Conservation (phyloP, 768 basidiomycete genomes). For the Kwoniella heveanensis region DNA sequence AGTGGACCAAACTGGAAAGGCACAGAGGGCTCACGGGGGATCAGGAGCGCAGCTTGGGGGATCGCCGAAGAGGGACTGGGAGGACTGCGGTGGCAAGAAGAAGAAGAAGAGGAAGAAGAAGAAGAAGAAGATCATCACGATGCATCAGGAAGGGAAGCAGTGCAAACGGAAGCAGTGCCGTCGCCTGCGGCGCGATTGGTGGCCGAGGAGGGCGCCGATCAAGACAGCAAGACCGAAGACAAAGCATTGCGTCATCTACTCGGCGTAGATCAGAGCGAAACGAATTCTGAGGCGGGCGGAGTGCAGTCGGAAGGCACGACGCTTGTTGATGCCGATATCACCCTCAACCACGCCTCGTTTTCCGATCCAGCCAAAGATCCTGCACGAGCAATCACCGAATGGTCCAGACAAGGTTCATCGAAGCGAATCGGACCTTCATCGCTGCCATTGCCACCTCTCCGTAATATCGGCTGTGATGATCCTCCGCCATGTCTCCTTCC, state of each 20-base stretch:
- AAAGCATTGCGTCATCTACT: slow-evolving; percentile 18
- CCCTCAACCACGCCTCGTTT: neutral
- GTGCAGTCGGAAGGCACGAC: slow-evolving; percentile 16
- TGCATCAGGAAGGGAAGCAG: too few relatives aligned
- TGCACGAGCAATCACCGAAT: slow-evolving; percentile 39
- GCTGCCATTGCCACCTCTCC: slow-evolving; percentile 17
- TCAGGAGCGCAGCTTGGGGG: slow-evolving; percentile 39
- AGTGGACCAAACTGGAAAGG: slow-evolving; percentile 31
- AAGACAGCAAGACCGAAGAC: slow-evolving; percentile 10
- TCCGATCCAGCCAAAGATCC: slow-evolving; percentile 1
- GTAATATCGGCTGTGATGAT: neutral
- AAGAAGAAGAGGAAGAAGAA: too few relatives aligned
- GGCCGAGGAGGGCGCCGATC: neutral
- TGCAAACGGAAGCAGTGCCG: too few relatives aligned
- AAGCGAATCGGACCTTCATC: slow-evolving; percentile 25
- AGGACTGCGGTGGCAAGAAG: slow-evolving; percentile 30
- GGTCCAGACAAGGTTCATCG: slow-evolving; percentile 38
- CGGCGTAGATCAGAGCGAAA: slow-evolving; percentile 12
- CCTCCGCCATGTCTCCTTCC: slow-evolving; percentile 30
- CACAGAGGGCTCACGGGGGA: slow-evolving; percentile 23
- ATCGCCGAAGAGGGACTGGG: slow-evolving; percentile 44
- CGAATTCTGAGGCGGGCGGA: neutral
- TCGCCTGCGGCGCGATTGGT: neutral
- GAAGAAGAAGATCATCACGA: too few relatives aligned
- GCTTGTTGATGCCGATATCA: slow-evolving; percentile 20